These are phyloP conservation scores for Starmera stellimalicola DNA, from an alignment of 1,139 yeast species.

Conservation along the genomic window DNA sequence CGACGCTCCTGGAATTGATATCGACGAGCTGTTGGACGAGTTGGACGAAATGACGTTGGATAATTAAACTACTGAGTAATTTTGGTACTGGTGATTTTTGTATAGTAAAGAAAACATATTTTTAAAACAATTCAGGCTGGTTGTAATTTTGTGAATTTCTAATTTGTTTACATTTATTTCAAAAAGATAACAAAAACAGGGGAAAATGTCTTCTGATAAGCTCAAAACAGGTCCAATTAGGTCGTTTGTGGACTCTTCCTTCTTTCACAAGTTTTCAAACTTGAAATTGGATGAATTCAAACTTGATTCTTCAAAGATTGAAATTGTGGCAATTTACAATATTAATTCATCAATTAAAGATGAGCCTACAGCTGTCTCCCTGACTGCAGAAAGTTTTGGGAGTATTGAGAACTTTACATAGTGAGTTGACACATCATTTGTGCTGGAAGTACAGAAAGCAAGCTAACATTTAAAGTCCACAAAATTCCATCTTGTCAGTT, in stretches of 20 bases:
- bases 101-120: neutral
- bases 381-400: constrained; percentile 17
- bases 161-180: too few species aligned
- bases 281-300: constrained; percentile 60
- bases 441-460: too few species aligned
- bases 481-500: constrained; percentile 18
- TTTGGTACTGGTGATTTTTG: neutral
- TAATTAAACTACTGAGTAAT: constrained; percentile 6
- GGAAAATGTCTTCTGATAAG: neutral
- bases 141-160: neutral
- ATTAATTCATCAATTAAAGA: constrained; percentile 12
- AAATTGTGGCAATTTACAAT: constrained; percentile 22
- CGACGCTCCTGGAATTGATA: constrained; percentile 66
- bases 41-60: constrained; percentile 86
- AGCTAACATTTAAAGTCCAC: constrained; percentile 15
- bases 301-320: constrained; percentile 23
- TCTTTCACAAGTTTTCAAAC: constrained; percentile 64
- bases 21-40: constrained; percentile 84
- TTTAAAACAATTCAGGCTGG: too few species aligned
- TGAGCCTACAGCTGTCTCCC: constrained; percentile 15
- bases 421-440: constrained; percentile 5
- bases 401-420: constrained; percentile 8
- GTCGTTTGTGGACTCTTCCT: constrained; percentile 78
- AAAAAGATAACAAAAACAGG: too few species aligned
- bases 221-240: constrained; percentile 29